Evolutionary conservation across 192 early-diverging fungal genomes (phyloP), one percentile per base, ranked within the genome.

Genomic region (Rhizophlyctis rosea): DNA sequence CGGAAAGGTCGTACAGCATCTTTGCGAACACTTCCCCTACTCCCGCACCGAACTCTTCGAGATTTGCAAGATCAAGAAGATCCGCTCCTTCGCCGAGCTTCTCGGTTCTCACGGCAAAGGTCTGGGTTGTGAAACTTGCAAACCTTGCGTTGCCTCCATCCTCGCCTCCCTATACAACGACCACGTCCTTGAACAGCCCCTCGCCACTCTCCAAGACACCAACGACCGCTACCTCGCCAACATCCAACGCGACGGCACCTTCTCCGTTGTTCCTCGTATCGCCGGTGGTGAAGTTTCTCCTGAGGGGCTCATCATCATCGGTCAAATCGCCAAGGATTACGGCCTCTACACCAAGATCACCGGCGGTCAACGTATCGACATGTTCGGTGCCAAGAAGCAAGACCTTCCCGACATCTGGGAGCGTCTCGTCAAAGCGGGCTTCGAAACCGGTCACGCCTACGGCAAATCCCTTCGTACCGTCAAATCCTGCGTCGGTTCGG

Each of bases 151-250:
- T 35, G 86, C 71, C 25, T 87, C 84, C 1, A 89, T 87, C 62
- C 52, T 87, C 28, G 87, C 86, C 13, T 71, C 69, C 33, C 60
- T 87, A 11, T 88, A 69, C 57, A 87, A 89, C 35, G 85, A 87
- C 27, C 85, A 87, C 50, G 72, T 87, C 25, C 55, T 87, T 50
- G 78, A 87, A 30, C 63, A 68, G 35, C n/a, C n/a, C n/a, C n/a
- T n/a, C n/a, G 61, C 70, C n/a, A 23, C 70, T 4, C 54, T 85
- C 14, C 86, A 89, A 67, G 86, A 87, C 62, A 87, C 86, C 4
- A 87, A 89, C 63, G 86, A 87, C 69, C 70, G 79, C 7, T 89
- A 75, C 65, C 62, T 87, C 27, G 86, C 84, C 54, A 87, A 87
- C 61, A 88, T 87, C 54, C 86, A 87, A 68, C 80, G 86, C 34